phyloP scores from a whole-genome alignment of 441 rosid genomes.

The Erysimum cheiri region DNA sequence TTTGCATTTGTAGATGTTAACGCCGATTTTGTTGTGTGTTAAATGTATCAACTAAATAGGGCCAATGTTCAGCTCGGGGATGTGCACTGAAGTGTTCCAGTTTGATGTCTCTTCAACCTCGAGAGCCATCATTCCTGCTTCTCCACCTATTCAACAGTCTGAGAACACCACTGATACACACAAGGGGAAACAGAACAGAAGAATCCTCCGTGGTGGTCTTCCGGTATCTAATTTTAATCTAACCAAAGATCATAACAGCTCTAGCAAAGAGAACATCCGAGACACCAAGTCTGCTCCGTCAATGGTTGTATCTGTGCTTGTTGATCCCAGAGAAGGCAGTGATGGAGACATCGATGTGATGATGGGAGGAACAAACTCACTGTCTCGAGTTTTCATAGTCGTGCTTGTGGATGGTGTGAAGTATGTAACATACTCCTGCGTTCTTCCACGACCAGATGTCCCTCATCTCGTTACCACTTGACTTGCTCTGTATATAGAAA shows the following conservation, averaged over 20 bases:
- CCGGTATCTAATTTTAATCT: conserved; percentile 56
- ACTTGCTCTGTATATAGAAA: conserved; percentile 18
- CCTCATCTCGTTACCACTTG: conserved; percentile 72
- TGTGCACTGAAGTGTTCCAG: conserved; percentile 92
- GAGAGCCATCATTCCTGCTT: conserved; percentile 76
- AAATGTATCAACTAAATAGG: conserved; percentile 49
- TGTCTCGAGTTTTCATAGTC: conserved; percentile 82
- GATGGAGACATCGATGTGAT: conserved; percentile 71
- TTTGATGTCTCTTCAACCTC: conserved; percentile 67
- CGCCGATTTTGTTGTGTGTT: not conserved
- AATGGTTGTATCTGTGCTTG: conserved; percentile 91
- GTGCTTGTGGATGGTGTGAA: conserved; percentile 85
- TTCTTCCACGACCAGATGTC: conserved; percentile 64
- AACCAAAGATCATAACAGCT: conserved; percentile 50
- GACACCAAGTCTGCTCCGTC: conserved; percentile 69
- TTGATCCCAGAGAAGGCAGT: conserved; percentile 90
- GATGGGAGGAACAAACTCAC: conserved; percentile 68
- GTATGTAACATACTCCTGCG: conserved; percentile 93
- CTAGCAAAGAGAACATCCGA: conserved; percentile 43
- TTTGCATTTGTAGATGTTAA: conserved; percentile 13
- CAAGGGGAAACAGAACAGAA: conserved; percentile 61
- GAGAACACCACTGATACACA: conserved; percentile 51
- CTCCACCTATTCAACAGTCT: conserved; percentile 58
- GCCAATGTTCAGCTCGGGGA: conserved; percentile 92
- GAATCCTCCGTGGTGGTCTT: conserved; percentile 62